Base-by-base conservation (phyloP, 1,284 basidiomycete genomes). In the Cutaneotrichosporon dermatis region DNA sequence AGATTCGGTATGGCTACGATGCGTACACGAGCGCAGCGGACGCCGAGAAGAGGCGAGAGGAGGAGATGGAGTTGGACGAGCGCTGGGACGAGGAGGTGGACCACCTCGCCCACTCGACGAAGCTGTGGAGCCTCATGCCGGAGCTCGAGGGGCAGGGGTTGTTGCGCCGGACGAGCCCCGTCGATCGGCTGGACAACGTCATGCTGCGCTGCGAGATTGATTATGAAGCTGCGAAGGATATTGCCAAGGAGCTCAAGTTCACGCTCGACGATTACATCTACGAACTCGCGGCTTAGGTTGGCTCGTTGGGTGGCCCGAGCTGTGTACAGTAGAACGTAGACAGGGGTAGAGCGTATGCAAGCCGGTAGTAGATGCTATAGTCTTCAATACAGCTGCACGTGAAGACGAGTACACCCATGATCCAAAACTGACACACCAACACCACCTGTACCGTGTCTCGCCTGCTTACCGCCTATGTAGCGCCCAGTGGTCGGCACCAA, bases 191-290 rank as follows among this genome's bases (percentile, higher is more conserved):
- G 3, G 90, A 92, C 54, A 85, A 83, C 64, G 74, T 92, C 11
- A 84, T 82, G 76, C 86, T 89, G 69, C 89, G 88, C 66, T 89
- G 87, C 70, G 88, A 86, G 10, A 81, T 90, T 33, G 84, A 85
- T 13, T 86, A 88, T 60, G 86, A 89, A 11, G 78, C 82, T 6
- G 84, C 84, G 1, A 77, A 86, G 57, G 73, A 71, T 5, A 71
- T 92, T 5, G 86, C 88, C 7, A 83, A 83, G 58, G 84, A 87
- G 37, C 69, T 92, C 41, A 81, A 82, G 6, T 79, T 92, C 33
- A 79, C 83, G 0, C 68, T 92, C 51, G 82, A 85, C 64, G 88
- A 90, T 66, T 74, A 90, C 52, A 75, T 92, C 64, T 92, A 88
- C 84, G 88, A 91, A 59, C 69, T 74, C 33, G 57, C 53, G 2